A percentile compares a stretch with the other conserved stretches of the same genome.
Conservation (phyloP, 108 stramenopile species). For the Thalassiosira profunda region DNA sequence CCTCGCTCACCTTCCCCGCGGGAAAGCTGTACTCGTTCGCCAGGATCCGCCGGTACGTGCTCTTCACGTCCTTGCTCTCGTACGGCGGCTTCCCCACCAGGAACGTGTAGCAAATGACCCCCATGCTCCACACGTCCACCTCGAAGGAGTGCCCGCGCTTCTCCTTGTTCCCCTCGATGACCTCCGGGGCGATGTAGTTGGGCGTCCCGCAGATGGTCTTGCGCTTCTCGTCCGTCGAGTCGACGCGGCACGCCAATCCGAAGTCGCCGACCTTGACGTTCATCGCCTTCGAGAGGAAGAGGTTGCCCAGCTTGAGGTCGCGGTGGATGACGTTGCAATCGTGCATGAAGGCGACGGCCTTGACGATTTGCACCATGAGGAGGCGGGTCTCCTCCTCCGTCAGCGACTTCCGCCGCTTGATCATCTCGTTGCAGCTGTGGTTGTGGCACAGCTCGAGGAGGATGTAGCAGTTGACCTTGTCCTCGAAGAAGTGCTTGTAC, state of each 20-base stretch:
- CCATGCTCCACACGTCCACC: conserved; percentile 98
- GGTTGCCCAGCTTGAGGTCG: conserved; percentile 98
- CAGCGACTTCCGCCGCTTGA: conserved; percentile 90
- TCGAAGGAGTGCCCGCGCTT: conserved; percentile 95
- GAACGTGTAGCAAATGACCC: conserved; percentile 97
- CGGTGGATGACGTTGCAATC: conserved; percentile 95
- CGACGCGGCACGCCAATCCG: conserved; percentile 95
- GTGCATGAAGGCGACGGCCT: conserved; percentile 95
- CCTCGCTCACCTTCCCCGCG: conserved; percentile 68
- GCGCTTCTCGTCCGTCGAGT: conserved; percentile 85
- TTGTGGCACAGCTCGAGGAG: conserved; percentile 98
- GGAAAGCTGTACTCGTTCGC: conserved; percentile 96
- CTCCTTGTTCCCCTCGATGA: conserved; percentile 90
- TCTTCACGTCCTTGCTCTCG: conserved; percentile 98
- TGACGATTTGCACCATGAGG: conserved; percentile 86
- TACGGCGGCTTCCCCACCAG: conserved; percentile 98
- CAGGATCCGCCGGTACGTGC: conserved; percentile 97
- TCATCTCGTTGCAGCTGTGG: conserved; percentile 95
- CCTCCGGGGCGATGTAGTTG: conserved; percentile 99
- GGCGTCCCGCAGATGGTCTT: conserved; percentile 99
- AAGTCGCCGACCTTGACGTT: conserved; percentile 96
- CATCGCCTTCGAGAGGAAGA: conserved; percentile 91
- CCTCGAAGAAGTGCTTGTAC: conserved; percentile 99
- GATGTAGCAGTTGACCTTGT: conserved; percentile 96
- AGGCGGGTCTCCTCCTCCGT: conserved; percentile 89